These are phyloP conservation scores for Pleurostoma richardsiae DNA, from an alignment of 2,329 filamentous ascomycete species.

Conservation along the genomic window DNA sequence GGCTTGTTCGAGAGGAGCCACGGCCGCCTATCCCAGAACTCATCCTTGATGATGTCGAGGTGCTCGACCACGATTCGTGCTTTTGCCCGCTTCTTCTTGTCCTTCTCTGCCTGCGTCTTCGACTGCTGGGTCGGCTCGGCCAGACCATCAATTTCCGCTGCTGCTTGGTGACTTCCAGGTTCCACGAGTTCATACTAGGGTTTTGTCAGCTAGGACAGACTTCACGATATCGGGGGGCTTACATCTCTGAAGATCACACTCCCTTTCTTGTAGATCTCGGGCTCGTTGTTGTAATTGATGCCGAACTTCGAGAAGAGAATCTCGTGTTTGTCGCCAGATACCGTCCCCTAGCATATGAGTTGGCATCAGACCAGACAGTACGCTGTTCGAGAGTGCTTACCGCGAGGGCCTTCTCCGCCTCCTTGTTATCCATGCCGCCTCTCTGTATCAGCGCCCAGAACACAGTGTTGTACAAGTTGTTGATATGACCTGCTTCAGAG, in stretches of 20 bases:
- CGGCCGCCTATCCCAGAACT: conserved; percentile 84
- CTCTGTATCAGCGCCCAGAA: conserved; percentile 86
- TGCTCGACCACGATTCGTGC: conserved; percentile 78
- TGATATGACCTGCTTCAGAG: conserved; percentile 71
- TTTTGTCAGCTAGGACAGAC: no score
- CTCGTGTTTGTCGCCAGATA: conserved; percentile 89
- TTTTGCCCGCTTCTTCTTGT: conserved; percentile 75
- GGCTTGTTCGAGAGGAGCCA: conserved; percentile 77
- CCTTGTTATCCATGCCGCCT: conserved; percentile 68
- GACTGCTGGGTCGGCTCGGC: conserved; percentile 56
- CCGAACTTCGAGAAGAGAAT: conserved; percentile 84
- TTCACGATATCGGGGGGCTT: conserved; percentile 21
- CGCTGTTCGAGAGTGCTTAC: conserved; percentile 33
- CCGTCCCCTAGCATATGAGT: conserved; percentile 57
- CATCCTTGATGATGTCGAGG: conserved; percentile 90
- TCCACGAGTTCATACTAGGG: conserved; percentile 66
- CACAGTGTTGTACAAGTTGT: conserved; percentile 96
- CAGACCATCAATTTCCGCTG: conserved; percentile 39
- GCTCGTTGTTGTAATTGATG: conserved; percentile 97
- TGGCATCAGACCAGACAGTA: neutral
- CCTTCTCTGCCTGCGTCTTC: conserved; percentile 77
- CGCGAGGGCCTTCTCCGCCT: conserved; percentile 76
- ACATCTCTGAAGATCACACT: conserved; percentile 84
- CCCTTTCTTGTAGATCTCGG: conserved; percentile 87
- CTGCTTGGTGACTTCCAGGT: conserved; percentile 40